phyloP scores from a whole-genome alignment of 805 yeast species.

The Candida silvicultrix region DNA sequence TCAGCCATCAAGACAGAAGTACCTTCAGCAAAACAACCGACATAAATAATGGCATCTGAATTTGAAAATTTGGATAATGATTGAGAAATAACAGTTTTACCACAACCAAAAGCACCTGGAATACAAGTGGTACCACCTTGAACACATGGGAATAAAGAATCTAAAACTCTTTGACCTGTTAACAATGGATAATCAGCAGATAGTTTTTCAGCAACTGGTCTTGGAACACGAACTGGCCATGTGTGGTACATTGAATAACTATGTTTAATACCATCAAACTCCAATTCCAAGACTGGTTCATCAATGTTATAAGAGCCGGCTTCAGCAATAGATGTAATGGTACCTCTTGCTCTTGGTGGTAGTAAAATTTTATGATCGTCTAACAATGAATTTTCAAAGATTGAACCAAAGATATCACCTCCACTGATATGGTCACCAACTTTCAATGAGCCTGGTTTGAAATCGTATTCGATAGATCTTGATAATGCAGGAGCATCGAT shows the following conservation, averaged over 20 bases:
- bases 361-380: slow-evolving; percentile 89
- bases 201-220: slow-evolving; percentile 94
- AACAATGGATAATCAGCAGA: slow-evolving; percentile 92
- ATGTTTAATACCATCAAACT: slow-evolving; percentile 81
- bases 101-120: slow-evolving; percentile 99
- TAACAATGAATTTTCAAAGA: slow-evolving; percentile 88
- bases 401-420: slow-evolving; percentile 94
- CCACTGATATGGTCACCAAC: slow-evolving; percentile 98
- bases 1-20: slow-evolving; percentile 38
- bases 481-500: slow-evolving; percentile 93
- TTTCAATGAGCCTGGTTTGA: slow-evolving; percentile 69
- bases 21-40: slow-evolving; percentile 52
- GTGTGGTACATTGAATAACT: slow-evolving; percentile 93
- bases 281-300: slow-evolving; percentile 86
- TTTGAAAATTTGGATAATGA: slow-evolving; percentile 95
- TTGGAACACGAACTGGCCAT: slow-evolving; percentile 99
- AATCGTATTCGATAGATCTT: slow-evolving; percentile 78
- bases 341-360: slow-evolving; percentile 99
- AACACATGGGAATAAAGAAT: slow-evolving; percentile 96
- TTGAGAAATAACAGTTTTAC: slow-evolving; percentile 97
- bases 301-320: slow-evolving; percentile 90
- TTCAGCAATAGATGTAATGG: slow-evolving; percentile 81
- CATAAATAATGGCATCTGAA: slow-evolving; percentile 94
- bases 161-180: slow-evolving; percentile 98
- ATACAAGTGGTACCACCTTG: slow-evolving; percentile 99